These are phyloP conservation scores for Oxyria digyna DNA, from an alignment of 148 eudicot species.

Conservation along the genomic window DNA sequence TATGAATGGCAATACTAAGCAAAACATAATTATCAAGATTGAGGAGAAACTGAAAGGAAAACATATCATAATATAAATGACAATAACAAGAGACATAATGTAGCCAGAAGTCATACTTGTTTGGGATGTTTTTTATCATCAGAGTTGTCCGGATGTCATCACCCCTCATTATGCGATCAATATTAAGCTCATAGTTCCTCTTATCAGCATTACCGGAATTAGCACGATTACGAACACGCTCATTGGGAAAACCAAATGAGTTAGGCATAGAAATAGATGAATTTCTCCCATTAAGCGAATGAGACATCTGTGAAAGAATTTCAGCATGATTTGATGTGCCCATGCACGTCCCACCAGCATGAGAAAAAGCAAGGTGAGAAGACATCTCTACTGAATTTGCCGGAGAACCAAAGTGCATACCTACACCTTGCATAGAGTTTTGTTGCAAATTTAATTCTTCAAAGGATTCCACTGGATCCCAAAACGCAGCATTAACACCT, in stretches of 20 bases:
- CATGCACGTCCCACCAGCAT: slow-evolving; percentile 18
- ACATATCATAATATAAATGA: neutral
- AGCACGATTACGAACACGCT: slow-evolving; percentile 39
- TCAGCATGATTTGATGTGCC: slow-evolving; percentile 26
- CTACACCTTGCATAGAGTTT: slow-evolving; percentile 24
- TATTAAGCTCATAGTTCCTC: slow-evolving; percentile 66
- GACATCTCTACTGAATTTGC: slow-evolving; percentile 30
- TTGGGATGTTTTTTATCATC: slow-evolving; percentile 77
- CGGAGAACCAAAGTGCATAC: slow-evolving; percentile 28
- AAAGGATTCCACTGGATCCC: slow-evolving; percentile 28
- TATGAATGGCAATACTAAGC: neutral
- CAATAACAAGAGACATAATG: neutral
- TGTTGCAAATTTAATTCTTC: slow-evolving; percentile 29
- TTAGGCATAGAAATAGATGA: slow-evolving; percentile 26
- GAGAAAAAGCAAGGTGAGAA: slow-evolving; percentile 26
- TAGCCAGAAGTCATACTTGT: slow-evolving; percentile 36
- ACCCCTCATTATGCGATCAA: slow-evolving; percentile 53
- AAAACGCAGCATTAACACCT: slow-evolving; percentile 22
- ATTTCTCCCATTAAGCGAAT: slow-evolving; percentile 25
- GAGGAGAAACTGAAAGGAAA: neutral
- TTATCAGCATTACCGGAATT: slow-evolving; percentile 40
- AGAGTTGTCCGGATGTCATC: slow-evolving; percentile 58
- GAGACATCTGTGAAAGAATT: slow-evolving; percentile 31
- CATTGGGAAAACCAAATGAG: slow-evolving; percentile 43
- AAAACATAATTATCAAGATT: slow-evolving; percentile 2